Percentiles rank a stretch among this genome's conserved stretches.
These are phyloP conservation scores for Nasturtium officinale DNA, from an alignment of 345 rosid species.

Conservation along the genomic window DNA sequence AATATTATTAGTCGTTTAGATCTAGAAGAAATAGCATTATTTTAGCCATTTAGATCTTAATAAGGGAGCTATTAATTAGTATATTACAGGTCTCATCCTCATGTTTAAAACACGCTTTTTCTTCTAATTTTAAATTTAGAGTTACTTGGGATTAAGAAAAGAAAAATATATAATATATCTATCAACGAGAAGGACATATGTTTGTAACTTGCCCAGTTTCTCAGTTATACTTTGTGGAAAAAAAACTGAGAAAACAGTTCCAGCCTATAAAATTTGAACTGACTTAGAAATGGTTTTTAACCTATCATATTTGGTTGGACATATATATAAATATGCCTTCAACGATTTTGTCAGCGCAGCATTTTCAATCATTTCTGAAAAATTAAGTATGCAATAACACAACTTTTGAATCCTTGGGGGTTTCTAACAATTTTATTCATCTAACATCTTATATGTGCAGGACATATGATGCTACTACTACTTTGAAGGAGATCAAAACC, in stretches of 20 bases:
- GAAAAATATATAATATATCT: neutral
- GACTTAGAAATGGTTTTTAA: too few species aligned
- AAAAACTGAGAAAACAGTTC: too few species aligned
- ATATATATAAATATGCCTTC: too few species aligned
- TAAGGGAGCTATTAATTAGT: neutral
- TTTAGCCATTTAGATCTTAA: slow-evolving; percentile 23
- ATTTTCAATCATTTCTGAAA: too few species aligned
- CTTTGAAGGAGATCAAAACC: neutral
- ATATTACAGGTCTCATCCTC: slow-evolving; percentile 8
- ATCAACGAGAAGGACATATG: too few species aligned
- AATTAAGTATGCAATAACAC: neutral
- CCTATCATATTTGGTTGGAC: too few species aligned
- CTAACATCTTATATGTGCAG: neutral
- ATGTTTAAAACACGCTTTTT: slow-evolving; percentile 35
- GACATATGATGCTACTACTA: neutral
- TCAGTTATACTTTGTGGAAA: too few species aligned
- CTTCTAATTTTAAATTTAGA: neutral
- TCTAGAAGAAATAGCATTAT: slow-evolving; percentile 20
- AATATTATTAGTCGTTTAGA: slow-evolving; percentile 12
- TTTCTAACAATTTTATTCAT: neutral
- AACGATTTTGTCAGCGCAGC: too few species aligned
- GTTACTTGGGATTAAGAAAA: neutral
- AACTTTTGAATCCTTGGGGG: too few species aligned
- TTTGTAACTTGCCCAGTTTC: too few species aligned
- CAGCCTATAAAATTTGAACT: too few species aligned